phyloP scores from a whole-genome alignment of 495 filamentous ascomycete genomes.

The Neurospora sp. region DNA sequence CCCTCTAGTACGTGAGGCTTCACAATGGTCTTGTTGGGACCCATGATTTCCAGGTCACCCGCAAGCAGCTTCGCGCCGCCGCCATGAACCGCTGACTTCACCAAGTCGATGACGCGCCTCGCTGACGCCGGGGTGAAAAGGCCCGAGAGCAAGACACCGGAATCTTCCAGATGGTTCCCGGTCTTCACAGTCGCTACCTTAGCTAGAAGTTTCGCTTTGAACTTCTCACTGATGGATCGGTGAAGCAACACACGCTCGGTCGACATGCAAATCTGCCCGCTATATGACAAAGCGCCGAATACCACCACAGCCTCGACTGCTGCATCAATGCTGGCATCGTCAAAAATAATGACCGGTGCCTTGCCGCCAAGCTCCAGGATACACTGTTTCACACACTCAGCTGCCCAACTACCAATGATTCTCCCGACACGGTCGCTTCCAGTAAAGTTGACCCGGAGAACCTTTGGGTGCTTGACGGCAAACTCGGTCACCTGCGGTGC shows the following conservation, averaged over 20 bases:
- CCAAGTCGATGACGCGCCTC: slow-evolving; percentile 44
- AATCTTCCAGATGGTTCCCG: slow-evolving; percentile 28
- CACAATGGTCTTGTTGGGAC: slow-evolving; percentile 20
- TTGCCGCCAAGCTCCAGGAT: slow-evolving; percentile 33
- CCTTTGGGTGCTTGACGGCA: slow-evolving; percentile 35
- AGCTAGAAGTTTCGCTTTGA: slow-evolving; percentile 16
- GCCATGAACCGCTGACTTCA: slow-evolving; percentile 40
- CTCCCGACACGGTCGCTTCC: slow-evolving; percentile 25
- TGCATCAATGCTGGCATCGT: slow-evolving; percentile 24
- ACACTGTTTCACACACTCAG: slow-evolving; percentile 46
- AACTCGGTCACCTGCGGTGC: slow-evolving; percentile 36
- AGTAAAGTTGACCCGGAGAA: slow-evolving; percentile 39
- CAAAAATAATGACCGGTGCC: slow-evolving; percentile 23
- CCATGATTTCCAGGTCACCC: slow-evolving; percentile 16
- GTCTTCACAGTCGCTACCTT: slow-evolving; percentile 13
- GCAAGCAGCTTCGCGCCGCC: slow-evolving; percentile 20
- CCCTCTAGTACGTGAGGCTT: slow-evolving; percentile 21
- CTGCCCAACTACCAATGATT: slow-evolving; percentile 36
- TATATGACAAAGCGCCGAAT: slow-evolving; percentile 21
- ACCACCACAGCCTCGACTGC: slow-evolving; percentile 24
- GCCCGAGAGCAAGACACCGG: slow-evolving; percentile 35
- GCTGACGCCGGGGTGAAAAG: slow-evolving; percentile 44
- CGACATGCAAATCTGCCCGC: slow-evolving; percentile 29
- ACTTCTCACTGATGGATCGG: slow-evolving; percentile 14
- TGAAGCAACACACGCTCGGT: slow-evolving; percentile 26